Percentiles rank a stretch among this genome's conserved stretches.
These are phyloP conservation scores for Cylindricascospora bacillispora DNA, from an alignment of 1,139 yeast species.

Conservation along the genomic window DNA sequence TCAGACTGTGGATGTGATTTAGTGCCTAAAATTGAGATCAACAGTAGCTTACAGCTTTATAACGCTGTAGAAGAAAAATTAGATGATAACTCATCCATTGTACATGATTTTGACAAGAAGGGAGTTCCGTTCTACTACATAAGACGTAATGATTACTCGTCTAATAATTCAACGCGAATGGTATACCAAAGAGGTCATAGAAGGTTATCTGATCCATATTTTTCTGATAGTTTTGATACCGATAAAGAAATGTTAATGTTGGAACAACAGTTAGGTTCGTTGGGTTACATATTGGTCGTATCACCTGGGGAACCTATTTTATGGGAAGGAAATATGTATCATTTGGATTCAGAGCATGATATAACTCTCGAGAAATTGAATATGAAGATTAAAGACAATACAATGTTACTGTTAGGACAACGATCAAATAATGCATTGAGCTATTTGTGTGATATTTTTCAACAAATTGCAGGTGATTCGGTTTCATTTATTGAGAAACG, in stretches of 20 bases:
- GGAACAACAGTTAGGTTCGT: conserved; percentile 20
- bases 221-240: conserved; percentile 20
- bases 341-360: conserved; percentile 27
- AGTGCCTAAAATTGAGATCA: conserved; percentile 22
- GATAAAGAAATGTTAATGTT: conserved; percentile 25
- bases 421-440: conserved; percentile 42
- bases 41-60: conserved; percentile 21
- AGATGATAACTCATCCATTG: conserved; percentile 14
- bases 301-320: conserved; percentile 77
- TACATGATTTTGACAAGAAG: conserved; percentile 14
- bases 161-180: neutral
- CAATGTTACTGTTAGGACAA: conserved; percentile 55
- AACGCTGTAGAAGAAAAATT: conserved; percentile 17
- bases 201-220: conserved; percentile 4
- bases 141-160: conserved; percentile 5
- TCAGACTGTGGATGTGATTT: conserved; percentile 29
- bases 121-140: conserved; percentile 19
- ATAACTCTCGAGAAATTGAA: conserved; percentile 20
- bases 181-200: conserved; percentile 5
- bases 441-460: conserved; percentile 33
- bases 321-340: conserved; percentile 78
- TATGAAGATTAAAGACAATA: conserved; percentile 49
- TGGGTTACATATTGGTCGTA: conserved; percentile 58
- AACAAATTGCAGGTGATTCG: conserved; percentile 42
- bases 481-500: conserved; percentile 44